These are phyloP conservation scores for Plenodomus tracheiphilus DNA, from an alignment of 2,329 filamentous ascomycete genomes.

Conservation along the genomic window DNA sequence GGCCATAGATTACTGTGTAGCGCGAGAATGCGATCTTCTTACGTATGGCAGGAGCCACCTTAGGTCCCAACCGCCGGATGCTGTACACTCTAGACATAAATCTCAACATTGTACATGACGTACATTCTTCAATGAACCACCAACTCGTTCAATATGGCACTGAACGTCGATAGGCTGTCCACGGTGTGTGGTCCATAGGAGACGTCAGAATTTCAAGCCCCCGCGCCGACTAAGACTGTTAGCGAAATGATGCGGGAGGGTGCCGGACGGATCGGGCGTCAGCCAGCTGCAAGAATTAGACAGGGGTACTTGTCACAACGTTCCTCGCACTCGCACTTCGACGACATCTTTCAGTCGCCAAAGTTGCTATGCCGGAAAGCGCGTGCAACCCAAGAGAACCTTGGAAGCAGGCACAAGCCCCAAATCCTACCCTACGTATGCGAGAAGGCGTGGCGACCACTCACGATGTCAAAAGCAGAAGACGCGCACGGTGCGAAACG, in stretches of 20 bases:
- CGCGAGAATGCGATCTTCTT: not conserved
- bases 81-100: not conserved
- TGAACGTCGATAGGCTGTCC: not conserved
- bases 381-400: too few relatives aligned
- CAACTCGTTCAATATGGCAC: not conserved
- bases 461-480: not conserved
- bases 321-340: not conserved
- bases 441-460: not conserved
- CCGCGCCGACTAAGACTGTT: not conserved
- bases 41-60: not conserved
- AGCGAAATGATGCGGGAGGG: conserved; percentile 1
- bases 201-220: not conserved
- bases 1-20: not conserved
- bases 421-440: not conserved
- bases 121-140: not conserved
- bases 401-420: too few relatives aligned
- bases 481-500: not conserved
- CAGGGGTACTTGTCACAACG: not conserved
- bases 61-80: not conserved
- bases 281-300: not conserved
- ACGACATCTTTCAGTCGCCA: not conserved
- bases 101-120: not conserved
- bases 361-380: too few relatives aligned
- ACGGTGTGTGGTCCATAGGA: not conserved
- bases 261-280: conserved; percentile 5